Evolutionary conservation across 2,329 filamentous ascomycete genomes (phyloP).

Genomic region (Cladobotryum protrusum): DNA sequence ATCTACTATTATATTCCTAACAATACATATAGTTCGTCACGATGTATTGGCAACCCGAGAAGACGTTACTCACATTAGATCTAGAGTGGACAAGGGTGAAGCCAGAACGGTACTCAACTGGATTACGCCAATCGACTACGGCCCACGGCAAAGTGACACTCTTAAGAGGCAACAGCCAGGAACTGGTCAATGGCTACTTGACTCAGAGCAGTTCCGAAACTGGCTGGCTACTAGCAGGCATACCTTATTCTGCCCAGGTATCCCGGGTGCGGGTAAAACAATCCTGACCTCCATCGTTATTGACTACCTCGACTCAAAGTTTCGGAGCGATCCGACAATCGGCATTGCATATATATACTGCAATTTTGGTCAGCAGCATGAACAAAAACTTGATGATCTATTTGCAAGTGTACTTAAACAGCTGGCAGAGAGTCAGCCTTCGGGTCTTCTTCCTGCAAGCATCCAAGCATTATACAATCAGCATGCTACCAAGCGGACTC

Average conservation of each 20-base stretch:
- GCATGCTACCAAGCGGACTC: neutral
- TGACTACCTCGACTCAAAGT: constrained; percentile 12
- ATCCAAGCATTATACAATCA: neutral
- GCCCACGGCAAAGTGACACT: too few relatives aligned
- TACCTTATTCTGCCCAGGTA: constrained; percentile 20
- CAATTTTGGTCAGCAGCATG: constrained; percentile 22
- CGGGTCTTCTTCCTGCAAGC: neutral
- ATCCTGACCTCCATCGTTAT: constrained; percentile 15
- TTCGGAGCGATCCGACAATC: constrained; percentile 2
- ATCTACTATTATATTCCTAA: too few relatives aligned
- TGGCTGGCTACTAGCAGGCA: constrained; percentile 8
- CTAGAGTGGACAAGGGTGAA: too few relatives aligned
- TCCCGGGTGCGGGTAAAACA: constrained; percentile 29
- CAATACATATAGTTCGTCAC: too few relatives aligned
- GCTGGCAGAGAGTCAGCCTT: constrained; percentile 16
- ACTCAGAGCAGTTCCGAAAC: neutral
- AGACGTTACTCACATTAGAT: too few relatives aligned
- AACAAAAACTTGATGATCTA: constrained; percentile 20
- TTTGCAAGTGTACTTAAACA: constrained; percentile 28
- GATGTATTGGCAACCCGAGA: too few relatives aligned
- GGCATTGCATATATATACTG: constrained; percentile 28
- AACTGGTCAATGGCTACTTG: constrained; percentile 10
- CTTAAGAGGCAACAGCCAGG: neutral
- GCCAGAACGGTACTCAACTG: too few relatives aligned
- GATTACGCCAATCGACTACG: too few relatives aligned